A percentile compares a stretch with the other conserved stretches of the same genome.
phyloP scores from a whole-genome alignment of 164 flowering plant genomes.

The Paratinospora sagittata region DNA sequence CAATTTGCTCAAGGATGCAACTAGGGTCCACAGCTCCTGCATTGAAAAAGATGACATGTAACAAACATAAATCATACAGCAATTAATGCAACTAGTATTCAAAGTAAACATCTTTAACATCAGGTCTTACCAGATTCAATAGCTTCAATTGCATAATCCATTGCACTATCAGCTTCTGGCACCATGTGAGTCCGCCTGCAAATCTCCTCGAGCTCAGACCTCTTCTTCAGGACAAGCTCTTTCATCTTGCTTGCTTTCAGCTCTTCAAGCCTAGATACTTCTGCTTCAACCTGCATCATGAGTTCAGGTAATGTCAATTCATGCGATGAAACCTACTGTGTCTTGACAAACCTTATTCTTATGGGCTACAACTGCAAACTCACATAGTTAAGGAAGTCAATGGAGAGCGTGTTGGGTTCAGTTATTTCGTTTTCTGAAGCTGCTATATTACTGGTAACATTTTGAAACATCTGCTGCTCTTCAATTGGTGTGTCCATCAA shows the following conservation, averaged over 20 bases:
- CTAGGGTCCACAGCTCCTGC: conserved; percentile 53
- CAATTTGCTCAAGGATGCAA: conserved; percentile 49
- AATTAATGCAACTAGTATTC: not conserved
- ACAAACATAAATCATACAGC: not conserved
- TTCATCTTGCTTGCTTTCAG: conserved; percentile 90
- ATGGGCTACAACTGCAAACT: conserved; percentile 14
- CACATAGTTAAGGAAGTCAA: conserved; percentile 51
- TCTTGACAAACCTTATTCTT: not conserved
- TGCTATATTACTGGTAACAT: conserved; percentile 59
- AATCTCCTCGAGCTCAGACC: conserved; percentile 75
- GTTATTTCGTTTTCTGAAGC: conserved; percentile 66
- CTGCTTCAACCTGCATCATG: conserved; percentile 68
- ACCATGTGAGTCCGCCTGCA: conserved; percentile 70
- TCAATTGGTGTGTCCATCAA: conserved; percentile 80
- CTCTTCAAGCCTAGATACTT: conserved; percentile 74
- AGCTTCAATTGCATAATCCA: conserved; percentile 58
- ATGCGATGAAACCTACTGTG: not conserved
- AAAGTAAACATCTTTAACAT: not conserved
- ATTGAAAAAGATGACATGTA: not conserved
- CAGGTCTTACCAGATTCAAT: conserved; percentile 59
- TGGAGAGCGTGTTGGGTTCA: conserved; percentile 52
- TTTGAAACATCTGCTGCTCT: conserved; percentile 71
- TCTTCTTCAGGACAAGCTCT: conserved; percentile 83
- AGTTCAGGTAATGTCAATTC: not conserved
- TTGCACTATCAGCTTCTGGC: conserved; percentile 38